Conservation (phyloP, 129 eudicot species). For the Lactuca sativa region DNA sequence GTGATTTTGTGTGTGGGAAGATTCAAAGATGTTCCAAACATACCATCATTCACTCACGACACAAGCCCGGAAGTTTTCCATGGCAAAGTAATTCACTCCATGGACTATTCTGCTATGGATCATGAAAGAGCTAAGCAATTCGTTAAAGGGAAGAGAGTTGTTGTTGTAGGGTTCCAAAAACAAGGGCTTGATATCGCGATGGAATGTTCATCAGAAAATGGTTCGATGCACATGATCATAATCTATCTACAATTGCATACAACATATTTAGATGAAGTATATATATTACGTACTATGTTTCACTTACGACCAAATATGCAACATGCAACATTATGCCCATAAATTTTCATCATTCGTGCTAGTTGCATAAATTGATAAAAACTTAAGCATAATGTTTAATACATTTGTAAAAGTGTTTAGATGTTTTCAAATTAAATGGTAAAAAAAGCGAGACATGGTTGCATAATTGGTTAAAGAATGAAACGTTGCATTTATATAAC, state of each 20-base stretch:
- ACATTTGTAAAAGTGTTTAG: too few relatives aligned
- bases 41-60: slow-evolving; percentile 46
- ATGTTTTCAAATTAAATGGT: too few relatives aligned
- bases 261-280: neutral
- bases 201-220: slow-evolving; percentile 52
- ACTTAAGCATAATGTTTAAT: too few relatives aligned
- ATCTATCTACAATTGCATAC: neutral
- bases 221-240: slow-evolving; percentile 16
- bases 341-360: too few relatives aligned
- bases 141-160: slow-evolving; percentile 46
- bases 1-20: slow-evolving; percentile 65
- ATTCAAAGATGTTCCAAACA: slow-evolving; percentile 58
- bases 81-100: slow-evolving; percentile 60
- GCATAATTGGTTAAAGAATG: neutral
- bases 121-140: slow-evolving; percentile 32
- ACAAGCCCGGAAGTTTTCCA: slow-evolving; percentile 50
- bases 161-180: slow-evolving; percentile 61
- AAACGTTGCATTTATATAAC: too few relatives aligned
- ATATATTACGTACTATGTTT: too few relatives aligned
- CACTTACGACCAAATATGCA: neutral
- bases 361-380: neutral
- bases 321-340: neutral
- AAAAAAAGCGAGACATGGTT: neutral
- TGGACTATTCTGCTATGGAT: slow-evolving; percentile 60
- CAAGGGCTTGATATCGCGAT: slow-evolving; percentile 61